Conservation (phyloP, 768 basidiomycete genomes). For the Ramaria sp. region DNA sequence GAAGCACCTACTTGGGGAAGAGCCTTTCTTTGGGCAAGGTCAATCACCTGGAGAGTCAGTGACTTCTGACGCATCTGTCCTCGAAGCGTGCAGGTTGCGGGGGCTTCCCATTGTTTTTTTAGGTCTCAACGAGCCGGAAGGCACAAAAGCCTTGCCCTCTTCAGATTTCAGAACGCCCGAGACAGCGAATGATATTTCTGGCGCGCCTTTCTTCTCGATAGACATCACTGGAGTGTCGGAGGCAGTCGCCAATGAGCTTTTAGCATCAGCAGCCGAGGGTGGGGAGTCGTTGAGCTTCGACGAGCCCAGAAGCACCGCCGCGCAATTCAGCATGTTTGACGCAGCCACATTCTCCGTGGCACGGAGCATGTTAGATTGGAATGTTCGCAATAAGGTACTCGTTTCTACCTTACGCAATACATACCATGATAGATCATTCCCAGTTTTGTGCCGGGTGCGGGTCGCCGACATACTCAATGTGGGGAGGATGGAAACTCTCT, state of each 20-base stretch:
- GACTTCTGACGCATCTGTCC: constrained; percentile 18
- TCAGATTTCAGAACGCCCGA: constrained; percentile 49
- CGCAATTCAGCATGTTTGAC: constrained; percentile 47
- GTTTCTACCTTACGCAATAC: constrained; percentile 8
- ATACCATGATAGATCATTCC: neutral
- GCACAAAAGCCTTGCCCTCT: constrained; percentile 46
- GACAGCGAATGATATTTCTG: constrained; percentile 48
- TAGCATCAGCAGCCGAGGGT: constrained; percentile 25
- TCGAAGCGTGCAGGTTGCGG: constrained; percentile 51
- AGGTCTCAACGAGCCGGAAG: constrained; percentile 57
- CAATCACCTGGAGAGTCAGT: constrained; percentile 28
- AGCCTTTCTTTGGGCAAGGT: constrained; percentile 65
- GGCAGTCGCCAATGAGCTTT: constrained; percentile 29
- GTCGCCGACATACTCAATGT: constrained; percentile 66
- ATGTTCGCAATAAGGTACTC: constrained; percentile 68
- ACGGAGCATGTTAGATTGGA: constrained; percentile 87
- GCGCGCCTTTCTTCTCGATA: constrained; percentile 79
- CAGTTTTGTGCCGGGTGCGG: constrained; percentile 91
- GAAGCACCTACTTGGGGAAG: constrained; percentile 51
- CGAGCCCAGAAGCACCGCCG: constrained; percentile 52
- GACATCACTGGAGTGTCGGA: constrained; percentile 50
- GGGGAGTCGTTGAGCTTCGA: constrained; percentile 42
- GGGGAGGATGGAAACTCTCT: constrained; percentile 93
- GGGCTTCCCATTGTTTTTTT: constrained; percentile 65
- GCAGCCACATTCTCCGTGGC: constrained; percentile 69